Percentiles rank a stretch among this genome's conserved stretches.
Evolutionary conservation across 768 basidiomycete genomes (phyloP).

Genomic region (Rhizopogon rudus): DNA sequence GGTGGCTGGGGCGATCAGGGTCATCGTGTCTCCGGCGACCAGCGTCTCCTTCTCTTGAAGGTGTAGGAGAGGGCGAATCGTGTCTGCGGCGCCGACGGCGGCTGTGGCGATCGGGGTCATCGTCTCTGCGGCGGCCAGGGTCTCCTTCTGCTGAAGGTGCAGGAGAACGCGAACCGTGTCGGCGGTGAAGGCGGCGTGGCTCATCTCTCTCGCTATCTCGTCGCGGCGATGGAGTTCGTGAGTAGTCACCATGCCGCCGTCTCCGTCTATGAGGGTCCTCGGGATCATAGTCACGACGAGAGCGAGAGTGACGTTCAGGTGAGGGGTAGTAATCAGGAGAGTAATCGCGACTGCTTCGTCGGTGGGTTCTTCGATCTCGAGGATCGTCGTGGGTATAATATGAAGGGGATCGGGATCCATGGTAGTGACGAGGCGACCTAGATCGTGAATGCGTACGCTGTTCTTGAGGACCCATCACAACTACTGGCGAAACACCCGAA

Average conservation of each 20-base stretch:
- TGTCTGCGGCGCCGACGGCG: neutral
- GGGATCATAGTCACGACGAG: slow-evolving; percentile 3
- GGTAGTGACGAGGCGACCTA: slow-evolving; percentile 15
- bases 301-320: slow-evolving; percentile 8
- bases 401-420: slow-evolving; percentile 4
- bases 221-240: neutral
- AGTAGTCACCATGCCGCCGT: neutral
- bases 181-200: too few relatives aligned
- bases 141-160: neutral
- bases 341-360: slow-evolving; percentile 2
- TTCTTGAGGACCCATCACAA: slow-evolving; percentile 5
- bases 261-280: slow-evolving; percentile 5
- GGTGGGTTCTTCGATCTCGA: neutral
- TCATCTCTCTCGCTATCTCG: neutral
- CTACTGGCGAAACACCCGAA: slow-evolving; percentile 6
- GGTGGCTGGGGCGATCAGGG: neutral
- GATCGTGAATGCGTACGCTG: slow-evolving; percentile 9
- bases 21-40: neutral
- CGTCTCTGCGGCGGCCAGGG: too few relatives aligned
- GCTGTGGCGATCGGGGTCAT: neutral
- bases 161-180: too few relatives aligned
- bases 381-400: slow-evolving; percentile 2
- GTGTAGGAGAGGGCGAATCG: too few relatives aligned
- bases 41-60: neutral
- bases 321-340: slow-evolving; percentile 4